Evolutionary conservation across 768 basidiomycete genomes (phyloP).

Genomic region (Trametes gibbosa): DNA sequence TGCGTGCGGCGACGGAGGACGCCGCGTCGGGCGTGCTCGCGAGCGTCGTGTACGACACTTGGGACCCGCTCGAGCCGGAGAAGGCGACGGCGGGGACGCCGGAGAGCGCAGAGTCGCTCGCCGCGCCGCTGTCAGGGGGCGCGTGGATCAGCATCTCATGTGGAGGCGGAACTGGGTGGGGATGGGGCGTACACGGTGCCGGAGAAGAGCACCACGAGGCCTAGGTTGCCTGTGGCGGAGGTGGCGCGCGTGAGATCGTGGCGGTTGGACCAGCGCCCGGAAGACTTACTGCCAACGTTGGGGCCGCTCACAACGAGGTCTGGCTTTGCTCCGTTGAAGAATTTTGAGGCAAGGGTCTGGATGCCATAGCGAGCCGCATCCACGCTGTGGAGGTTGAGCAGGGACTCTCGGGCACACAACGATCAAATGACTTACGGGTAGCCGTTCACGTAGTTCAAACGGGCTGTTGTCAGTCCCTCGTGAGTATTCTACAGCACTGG

Average conservation of each 20-base stretch:
- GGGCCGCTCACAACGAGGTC: slow-evolving; percentile 48
- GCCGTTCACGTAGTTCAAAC: slow-evolving; percentile 36
- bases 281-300: slow-evolving; percentile 30
- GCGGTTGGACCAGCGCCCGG: not conserved
- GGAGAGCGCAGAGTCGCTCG: slow-evolving; percentile 45
- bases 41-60: slow-evolving; percentile 53
- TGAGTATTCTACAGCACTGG: not conserved
- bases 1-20: slow-evolving; percentile 37
- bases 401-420: not conserved
- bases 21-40: slow-evolving; percentile 32
- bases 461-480: slow-evolving; percentile 17
- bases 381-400: slow-evolving; percentile 15
- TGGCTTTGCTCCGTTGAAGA: slow-evolving; percentile 35
- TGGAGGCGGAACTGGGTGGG: not conserved
- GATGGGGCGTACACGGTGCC: slow-evolving; percentile 29
- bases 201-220: slow-evolving; percentile 22
- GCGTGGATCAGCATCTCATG: not conserved
- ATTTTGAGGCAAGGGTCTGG: slow-evolving; percentile 41
- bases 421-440: slow-evolving; percentile 27
- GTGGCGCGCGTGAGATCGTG: not conserved
- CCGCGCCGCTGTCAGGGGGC: slow-evolving; percentile 43
- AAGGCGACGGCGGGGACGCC: slow-evolving; percentile 52
- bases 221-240: slow-evolving; percentile 18
- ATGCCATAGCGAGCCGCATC: slow-evolving; percentile 39
- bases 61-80: slow-evolving; percentile 40